phyloP scores from a whole-genome alignment of 2,329 filamentous ascomycete genomes.

The Ploettnerulaceae sp. region DNA sequence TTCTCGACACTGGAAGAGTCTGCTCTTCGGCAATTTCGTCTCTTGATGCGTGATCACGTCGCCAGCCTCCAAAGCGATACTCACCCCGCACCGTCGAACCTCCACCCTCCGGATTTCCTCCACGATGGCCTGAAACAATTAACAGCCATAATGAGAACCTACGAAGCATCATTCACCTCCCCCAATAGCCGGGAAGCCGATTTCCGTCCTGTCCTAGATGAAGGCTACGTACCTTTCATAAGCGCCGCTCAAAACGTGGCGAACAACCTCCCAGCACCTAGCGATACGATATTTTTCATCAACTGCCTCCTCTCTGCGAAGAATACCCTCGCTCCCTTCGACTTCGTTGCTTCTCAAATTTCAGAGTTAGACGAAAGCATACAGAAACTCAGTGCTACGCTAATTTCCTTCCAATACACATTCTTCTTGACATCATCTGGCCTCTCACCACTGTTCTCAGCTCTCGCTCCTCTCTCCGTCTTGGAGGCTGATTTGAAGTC shows the following conservation, averaged over 20 bases:
- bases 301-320: slow-evolving; percentile 64
- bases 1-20: slow-evolving; percentile 67
- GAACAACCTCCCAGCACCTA: slow-evolving; percentile 52
- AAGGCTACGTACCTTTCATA: slow-evolving; percentile 83
- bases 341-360: slow-evolving; percentile 57
- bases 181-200: slow-evolving; percentile 55
- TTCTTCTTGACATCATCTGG: slow-evolving; percentile 76
- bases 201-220: slow-evolving; percentile 70
- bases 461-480: slow-evolving; percentile 38
- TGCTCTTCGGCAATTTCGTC: slow-evolving; percentile 76
- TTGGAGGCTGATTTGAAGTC: slow-evolving; percentile 50
- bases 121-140: slow-evolving; percentile 75
- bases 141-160: slow-evolving; percentile 74
- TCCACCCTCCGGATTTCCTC: slow-evolving; percentile 75
- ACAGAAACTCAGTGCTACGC: slow-evolving; percentile 47
- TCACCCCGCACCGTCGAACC: slow-evolving; percentile 63
- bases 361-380: slow-evolving; percentile 54
- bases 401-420: slow-evolving; percentile 63
- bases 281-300: slow-evolving; percentile 63
- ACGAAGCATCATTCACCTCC: slow-evolving; percentile 71
- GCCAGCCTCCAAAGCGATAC: slow-evolving; percentile 69
- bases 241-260: slow-evolving; percentile 67
- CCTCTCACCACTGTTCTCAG: slow-evolving; percentile 57
- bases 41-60: slow-evolving; percentile 74
- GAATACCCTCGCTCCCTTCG: slow-evolving; percentile 50